Base-by-base conservation (phyloP, 2,329 filamentous ascomycete genomes). In the Curvularia sp. region DNA sequence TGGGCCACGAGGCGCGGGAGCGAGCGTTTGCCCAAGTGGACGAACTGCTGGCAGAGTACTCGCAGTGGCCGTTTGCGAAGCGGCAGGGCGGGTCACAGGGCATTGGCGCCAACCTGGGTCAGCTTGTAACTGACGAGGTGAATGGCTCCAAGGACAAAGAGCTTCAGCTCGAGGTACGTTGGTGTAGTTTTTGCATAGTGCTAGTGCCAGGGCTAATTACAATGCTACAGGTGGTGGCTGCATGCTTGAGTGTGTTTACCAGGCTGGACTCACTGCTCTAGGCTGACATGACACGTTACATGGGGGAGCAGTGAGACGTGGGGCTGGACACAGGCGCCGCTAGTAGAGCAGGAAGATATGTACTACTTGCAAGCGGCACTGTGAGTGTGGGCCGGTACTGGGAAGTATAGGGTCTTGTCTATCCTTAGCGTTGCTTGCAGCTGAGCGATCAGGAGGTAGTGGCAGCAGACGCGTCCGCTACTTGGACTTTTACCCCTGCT, bases 1-100 rank as follows among this genome's bases (percentile, higher is more conserved):
- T 99, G 63, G 92, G 93, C 67, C 95, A 98, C 76, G 95, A 99
- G 82, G 89, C 94, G 55, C 85, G 95, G 68, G 95, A 99, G 80
- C 85, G 94, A 67, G 94, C 95, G 4, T 99, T 98, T 78, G 92
- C 93, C 41, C 94, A 98, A 82, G 96, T 97, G 18, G 95, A 99
- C 77, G 95, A 98, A 80, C 81, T 99, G 65, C 83, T 99, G 58
- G 92, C 92, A 42, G 94, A 98, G 76, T 99, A 97, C 80, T 96
- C 92, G 72, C 95, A 98, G 81, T 99, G 90, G 89, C 95, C 95
- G 0, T 99, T 99, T 81, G 93, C 89, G 53, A 90, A 89, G 80
- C 90, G 93, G 79, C 74, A 85, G 4, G 87, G 86, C 42, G 90
- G 92, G 28, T 87, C 88, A 33, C 87, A 92, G 65, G 93, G 93